Conservation (phyloP, 2,329 filamentous ascomycete genomes). For the Fusarium denticulatum region DNA sequence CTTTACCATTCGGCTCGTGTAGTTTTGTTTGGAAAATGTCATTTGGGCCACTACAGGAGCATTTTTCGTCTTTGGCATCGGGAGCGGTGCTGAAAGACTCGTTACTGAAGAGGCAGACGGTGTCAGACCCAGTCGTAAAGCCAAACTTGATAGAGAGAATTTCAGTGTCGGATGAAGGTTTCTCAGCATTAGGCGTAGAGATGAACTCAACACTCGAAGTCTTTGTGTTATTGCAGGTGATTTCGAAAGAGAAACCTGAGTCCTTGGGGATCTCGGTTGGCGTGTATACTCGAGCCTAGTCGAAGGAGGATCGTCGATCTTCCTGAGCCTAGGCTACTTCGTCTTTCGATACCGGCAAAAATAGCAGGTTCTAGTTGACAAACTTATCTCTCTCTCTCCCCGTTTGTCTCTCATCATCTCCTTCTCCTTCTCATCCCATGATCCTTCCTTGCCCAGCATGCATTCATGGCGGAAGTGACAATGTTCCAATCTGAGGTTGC, state of each 20-base stretch:
- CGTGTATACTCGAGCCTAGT: not conserved
- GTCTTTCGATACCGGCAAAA: too few species aligned
- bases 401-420: not conserved
- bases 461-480: rapidly evolving
- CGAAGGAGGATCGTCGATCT: not conserved
- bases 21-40: not conserved
- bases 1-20: not conserved
- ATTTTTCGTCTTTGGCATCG: not conserved
- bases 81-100: not conserved
- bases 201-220: not conserved
- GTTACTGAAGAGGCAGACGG: not conserved
- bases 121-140: not conserved
- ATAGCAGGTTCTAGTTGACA: not conserved
- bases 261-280: not conserved
- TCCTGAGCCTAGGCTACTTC: not conserved
- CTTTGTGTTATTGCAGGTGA: not conserved
- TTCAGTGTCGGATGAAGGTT: not conserved
- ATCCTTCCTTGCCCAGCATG: rapidly evolving
- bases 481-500: rapidly evolving
- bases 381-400: rapidly evolving
- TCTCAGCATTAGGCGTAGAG: not conserved
- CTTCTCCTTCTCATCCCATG: not conserved
- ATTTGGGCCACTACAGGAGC: not conserved
- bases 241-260: not conserved
- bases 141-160: not conserved